A percentile compares a stretch with the other conserved stretches of the same genome.
Conservation (phyloP, 305 asterid genomes). For the Fraxinus sp. region DNA sequence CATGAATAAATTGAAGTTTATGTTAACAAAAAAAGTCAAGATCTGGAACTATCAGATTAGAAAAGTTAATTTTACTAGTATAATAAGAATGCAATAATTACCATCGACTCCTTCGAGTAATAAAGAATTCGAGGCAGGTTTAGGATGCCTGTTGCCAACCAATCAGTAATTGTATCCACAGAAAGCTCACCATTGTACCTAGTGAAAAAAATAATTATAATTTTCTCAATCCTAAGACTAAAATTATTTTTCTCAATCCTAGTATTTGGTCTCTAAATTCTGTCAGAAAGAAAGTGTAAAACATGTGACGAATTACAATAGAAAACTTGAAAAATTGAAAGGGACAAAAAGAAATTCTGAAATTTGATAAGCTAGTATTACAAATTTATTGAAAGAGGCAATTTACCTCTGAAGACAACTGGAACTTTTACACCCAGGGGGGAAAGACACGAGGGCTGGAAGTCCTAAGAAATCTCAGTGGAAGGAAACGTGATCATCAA, state of each 20-base stretch:
- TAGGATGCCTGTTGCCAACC: slow-evolving; percentile 80
- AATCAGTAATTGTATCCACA: slow-evolving; percentile 81
- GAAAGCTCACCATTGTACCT: slow-evolving; percentile 85
- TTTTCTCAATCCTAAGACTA: neutral
- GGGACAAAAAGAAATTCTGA: neutral
- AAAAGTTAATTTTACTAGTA: slow-evolving; percentile 12
- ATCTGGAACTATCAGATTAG: slow-evolving; percentile 4
- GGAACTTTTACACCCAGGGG: slow-evolving; percentile 83
- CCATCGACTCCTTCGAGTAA: slow-evolving; percentile 88
- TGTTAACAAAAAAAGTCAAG: neutral
- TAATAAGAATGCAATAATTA: slow-evolving; percentile 36
- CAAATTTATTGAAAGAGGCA: slow-evolving; percentile 16
- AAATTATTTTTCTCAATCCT: neutral
- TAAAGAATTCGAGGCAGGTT: slow-evolving; percentile 81
- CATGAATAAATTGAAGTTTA: neutral
- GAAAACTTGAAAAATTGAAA: neutral
- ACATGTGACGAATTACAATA: neutral
- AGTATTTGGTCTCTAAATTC: slow-evolving; percentile 8
- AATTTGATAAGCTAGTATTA: neutral
- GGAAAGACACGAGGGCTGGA: slow-evolving; percentile 77
- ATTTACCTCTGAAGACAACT: slow-evolving; percentile 72
- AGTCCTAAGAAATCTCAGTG: slow-evolving; percentile 51
- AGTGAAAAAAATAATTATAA: slow-evolving; percentile 25
- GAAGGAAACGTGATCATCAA: slow-evolving; percentile 11
- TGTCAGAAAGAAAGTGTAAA: slow-evolving; percentile 6